Evolutionary conservation across 2,329 filamentous ascomycete genomes (phyloP).

Genomic region (Cladophialophora immunda): DNA sequence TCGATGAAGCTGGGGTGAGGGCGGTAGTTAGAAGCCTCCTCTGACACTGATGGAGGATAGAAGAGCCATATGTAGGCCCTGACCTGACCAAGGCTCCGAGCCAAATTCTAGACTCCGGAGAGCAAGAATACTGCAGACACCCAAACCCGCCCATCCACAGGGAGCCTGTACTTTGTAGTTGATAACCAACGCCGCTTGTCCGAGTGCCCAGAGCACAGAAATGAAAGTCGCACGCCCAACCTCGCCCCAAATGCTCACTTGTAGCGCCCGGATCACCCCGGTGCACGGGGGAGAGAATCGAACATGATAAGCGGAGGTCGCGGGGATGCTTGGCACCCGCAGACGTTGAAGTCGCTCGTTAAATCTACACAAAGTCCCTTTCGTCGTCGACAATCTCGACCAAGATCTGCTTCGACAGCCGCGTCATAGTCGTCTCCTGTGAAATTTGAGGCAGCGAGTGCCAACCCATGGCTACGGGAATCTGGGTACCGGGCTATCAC

Average conservation of each 20-base stretch:
- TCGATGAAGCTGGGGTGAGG: conserved; percentile 41
- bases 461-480: conserved; percentile 45
- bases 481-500: conserved; percentile 45
- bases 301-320: too few species aligned
- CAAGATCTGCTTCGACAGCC: neutral
- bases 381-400: too few species aligned
- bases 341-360: too few species aligned
- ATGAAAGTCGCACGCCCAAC: neutral
- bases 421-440: conserved; percentile 38
- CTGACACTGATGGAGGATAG: neutral
- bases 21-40: conserved; percentile 8
- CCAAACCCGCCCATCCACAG: neutral
- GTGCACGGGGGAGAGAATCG: neutral
- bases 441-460: conserved; percentile 48
- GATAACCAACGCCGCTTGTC: too few species aligned
- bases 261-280: neutral
- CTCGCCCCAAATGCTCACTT: neutral
- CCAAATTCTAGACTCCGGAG: too few species aligned
- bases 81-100: too few species aligned
- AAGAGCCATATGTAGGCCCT: conserved; percentile 1
- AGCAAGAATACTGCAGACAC: neutral
- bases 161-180: neutral
- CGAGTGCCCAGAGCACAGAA: neutral
- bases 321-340: too few species aligned
- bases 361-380: too few species aligned